Conservation (phyloP, 148 eudicot species). For the Cornus controversa region DNA sequence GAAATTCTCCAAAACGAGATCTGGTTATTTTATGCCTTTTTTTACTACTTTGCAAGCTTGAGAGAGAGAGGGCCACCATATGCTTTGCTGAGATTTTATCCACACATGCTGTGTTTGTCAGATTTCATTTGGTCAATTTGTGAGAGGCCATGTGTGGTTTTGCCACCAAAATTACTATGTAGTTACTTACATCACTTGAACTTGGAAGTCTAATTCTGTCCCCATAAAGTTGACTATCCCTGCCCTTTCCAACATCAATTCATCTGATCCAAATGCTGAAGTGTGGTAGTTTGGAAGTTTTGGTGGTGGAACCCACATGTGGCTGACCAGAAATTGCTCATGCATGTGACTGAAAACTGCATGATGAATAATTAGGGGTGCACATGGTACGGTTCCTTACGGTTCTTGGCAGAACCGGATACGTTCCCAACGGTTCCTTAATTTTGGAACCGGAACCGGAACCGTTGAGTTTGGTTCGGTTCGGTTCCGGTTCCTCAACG, state of each 20-base stretch:
- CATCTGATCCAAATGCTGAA: too few relatives aligned
- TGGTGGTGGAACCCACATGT: neutral
- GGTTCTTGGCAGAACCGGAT: too few relatives aligned
- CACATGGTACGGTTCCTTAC: too few relatives aligned
- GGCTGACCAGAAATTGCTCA: neutral
- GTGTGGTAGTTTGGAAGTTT: too few relatives aligned
- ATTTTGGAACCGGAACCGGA: too few relatives aligned
- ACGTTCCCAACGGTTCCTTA: too few relatives aligned
- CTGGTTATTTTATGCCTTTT: neutral
- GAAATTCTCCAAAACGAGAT: neutral
- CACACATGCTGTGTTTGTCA: neutral
- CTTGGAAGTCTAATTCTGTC: neutral
- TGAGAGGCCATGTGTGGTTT: neutral
- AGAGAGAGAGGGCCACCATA: too few relatives aligned
- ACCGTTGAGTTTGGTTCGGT: too few relatives aligned
- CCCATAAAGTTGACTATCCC: neutral
- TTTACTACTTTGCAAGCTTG: neutral
- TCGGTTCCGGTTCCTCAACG: too few relatives aligned
- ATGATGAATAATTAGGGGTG: too few relatives aligned
- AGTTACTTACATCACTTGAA: neutral
- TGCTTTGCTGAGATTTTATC: neutral
- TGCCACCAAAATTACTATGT: neutral
- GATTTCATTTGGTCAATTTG: slow-evolving; percentile 3
- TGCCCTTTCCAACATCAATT: neutral
- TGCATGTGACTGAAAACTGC: neutral